Conservation (phyloP, 2,329 filamentous ascomycete species). For the Penicillium rolfsii region DNA sequence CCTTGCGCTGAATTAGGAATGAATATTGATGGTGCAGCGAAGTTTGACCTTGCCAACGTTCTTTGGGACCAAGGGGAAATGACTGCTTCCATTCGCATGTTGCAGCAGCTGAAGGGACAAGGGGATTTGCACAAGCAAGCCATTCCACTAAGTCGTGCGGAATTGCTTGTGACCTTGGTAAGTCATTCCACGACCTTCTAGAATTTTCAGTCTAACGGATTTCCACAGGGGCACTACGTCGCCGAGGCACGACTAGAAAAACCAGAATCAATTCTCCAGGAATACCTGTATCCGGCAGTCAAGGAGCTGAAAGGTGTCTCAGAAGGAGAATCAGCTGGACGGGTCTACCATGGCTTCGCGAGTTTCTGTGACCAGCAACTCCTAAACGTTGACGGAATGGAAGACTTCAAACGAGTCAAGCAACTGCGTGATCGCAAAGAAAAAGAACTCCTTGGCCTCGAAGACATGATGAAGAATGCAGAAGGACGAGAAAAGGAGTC, state of each 20-base stretch:
- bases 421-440: conserved; percentile 78
- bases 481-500: conserved; percentile 58
- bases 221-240: conserved; percentile 70
- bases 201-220: conserved; percentile 9
- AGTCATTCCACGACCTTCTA: conserved; percentile 26
- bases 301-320: conserved; percentile 72
- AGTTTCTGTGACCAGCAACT: conserved; percentile 93
- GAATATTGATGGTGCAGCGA: conserved; percentile 73
- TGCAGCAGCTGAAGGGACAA: conserved; percentile 71
- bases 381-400: conserved; percentile 79
- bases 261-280: conserved; percentile 83
- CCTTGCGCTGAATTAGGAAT: conserved; percentile 72
- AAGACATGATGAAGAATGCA: conserved; percentile 58
- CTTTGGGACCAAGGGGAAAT: conserved; percentile 95
- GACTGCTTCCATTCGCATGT: conserved; percentile 83
- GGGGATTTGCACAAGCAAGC: conserved; percentile 68
- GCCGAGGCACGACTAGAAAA: conserved; percentile 90
- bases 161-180: conserved; percentile 80
- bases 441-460: conserved; percentile 76
- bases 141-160: conserved; percentile 72
- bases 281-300: conserved; percentile 83
- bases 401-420: conserved; percentile 80
- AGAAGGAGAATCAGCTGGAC: conserved; percentile 73
- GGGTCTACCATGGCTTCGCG: conserved; percentile 94
- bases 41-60: conserved; percentile 83